Evolutionary conservation across 805 yeast genomes (phyloP), one percentile per base, ranked within the genome.

Genomic region (Soucietia sequanensis): DNA sequence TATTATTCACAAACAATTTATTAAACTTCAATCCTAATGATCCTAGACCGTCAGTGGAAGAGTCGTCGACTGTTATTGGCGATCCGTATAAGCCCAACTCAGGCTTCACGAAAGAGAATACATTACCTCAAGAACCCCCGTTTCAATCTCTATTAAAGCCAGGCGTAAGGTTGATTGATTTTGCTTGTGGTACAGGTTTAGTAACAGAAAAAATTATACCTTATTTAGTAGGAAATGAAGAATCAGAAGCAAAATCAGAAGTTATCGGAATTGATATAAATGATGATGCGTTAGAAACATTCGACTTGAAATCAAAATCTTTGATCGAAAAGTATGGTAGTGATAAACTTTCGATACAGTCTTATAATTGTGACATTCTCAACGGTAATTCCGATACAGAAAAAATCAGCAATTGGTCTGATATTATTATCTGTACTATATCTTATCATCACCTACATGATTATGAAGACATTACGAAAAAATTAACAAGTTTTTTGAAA

Each of bases 151-250:
- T 48, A 22, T 40, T 56, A 39, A 45, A 39, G 31, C 54, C 53
- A 2, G 54, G 52, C 5, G 39, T 44, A 32, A 53, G 37, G 23
- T 25, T 62, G 5, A 33, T 69, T 30, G 74, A 69, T 41, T 68
- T 69, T 46, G 73, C 72, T 0, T 68, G 72, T 38, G 75, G 75
- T 3, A 58, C 71, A 2, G 75, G 73, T 0, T 35, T 64, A 6
- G 51, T 66, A 12, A 56, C 65, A 2, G 43, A 50, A 33, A 49
- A 48, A n/a, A 31, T 67, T 16, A 53, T 52, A 5, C 65, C 65
- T 3, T 58, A 58, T 36, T 36, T 65, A 13, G 20, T 18, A 8
- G 36, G 33, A 3, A 33, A 43, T 4, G 23, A 30, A 10, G 35
- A 56, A 4, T n/a, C n/a, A n/a, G n/a, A n/a, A n/a, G n/a, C n/a